phyloP scores from a whole-genome alignment of 306 rosid genomes.

The Datisca glomerata region DNA sequence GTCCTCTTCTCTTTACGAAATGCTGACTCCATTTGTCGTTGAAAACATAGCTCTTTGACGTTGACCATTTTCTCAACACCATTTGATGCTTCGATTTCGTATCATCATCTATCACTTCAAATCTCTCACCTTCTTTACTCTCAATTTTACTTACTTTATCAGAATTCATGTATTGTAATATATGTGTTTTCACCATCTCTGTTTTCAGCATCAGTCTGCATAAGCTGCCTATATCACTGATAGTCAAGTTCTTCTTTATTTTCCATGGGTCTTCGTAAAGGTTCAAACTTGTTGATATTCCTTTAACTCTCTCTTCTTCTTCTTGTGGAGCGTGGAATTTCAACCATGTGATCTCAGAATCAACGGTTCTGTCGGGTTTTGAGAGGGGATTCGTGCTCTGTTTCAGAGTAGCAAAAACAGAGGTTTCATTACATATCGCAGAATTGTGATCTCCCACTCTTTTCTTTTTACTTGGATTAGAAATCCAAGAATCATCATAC shows the following conservation, averaged over 20 bases:
- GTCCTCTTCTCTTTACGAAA: constrained; percentile 1
- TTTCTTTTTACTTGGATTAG: too few relatives aligned
- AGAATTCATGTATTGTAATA: background rate
- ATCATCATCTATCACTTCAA: background rate
- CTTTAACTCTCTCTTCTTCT: background rate
- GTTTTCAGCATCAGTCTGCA: background rate
- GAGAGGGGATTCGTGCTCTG: too few relatives aligned
- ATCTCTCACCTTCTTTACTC: background rate
- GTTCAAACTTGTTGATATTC: background rate
- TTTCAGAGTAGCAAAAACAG: too few relatives aligned
- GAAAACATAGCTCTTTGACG: background rate
- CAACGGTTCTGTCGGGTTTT: too few relatives aligned
- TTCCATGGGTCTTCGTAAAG: constrained; percentile 3
- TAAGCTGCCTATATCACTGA: background rate
- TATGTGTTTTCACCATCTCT: background rate
- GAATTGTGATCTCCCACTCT: too few relatives aligned
- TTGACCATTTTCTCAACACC: background rate
- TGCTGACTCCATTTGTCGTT: background rate
- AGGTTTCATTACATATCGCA: too few relatives aligned
- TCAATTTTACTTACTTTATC: background rate
- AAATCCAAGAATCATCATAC: too few relatives aligned
- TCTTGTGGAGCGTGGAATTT: too few relatives aligned
- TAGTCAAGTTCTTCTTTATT: constrained; percentile 1
- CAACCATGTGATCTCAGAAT: too few relatives aligned
- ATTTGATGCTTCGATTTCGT: background rate